Base-by-base conservation (phyloP, 2,329 filamentous ascomycete species). In the Malbranchea zuffiana region DNA sequence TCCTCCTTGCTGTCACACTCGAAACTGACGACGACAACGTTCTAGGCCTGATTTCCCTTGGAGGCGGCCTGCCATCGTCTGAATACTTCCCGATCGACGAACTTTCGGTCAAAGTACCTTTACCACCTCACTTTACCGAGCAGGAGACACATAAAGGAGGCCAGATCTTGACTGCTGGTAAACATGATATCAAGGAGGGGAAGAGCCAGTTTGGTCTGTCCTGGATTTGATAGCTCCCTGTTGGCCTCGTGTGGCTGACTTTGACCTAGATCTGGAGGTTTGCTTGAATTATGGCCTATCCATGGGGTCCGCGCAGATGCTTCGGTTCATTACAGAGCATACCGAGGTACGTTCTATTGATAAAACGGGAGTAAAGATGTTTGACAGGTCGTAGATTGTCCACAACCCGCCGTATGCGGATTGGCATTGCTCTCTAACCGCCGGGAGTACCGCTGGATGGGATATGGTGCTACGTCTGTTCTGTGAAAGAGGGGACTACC, bases 251-350 rank as follows among this genome's bases (percentile, higher is more conserved):
- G 7, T 16, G 13, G 4, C 24, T 11, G n/a, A 42, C 19, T 38
- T 45, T 65, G 23, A 74, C 73, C 36, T 60, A 65, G 90, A 98
- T 62, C 74, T 98, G 35, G 76, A 82, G 30, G 84, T 92, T 44
- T 82, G 82, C 1, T 78, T 95, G 56, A 96, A 98, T 63, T 98
- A 98, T 57, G 84, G 82, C 21, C 86, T 94, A 62, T 79, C 86
- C 6, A 77, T 77, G 12, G 90, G 90, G 12, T 76, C 84, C 7
- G 81, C 85, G 3, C 90, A 94, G 62, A 69, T 98, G 58, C 66
- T 95, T 44, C 78, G 90, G 42, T 96, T 82, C 64, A 70, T 96
- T 34, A 92, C 87, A 0, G 90, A 98, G 66, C 90, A 96, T 62
- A 93, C 87, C 0, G 88, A 98, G 62, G 65, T 67, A 49, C 19